Percentiles rank a stretch among this genome's conserved stretches.
Conservation (phyloP, 805 yeast genomes). For the Maudiozyma turicensis region DNA sequence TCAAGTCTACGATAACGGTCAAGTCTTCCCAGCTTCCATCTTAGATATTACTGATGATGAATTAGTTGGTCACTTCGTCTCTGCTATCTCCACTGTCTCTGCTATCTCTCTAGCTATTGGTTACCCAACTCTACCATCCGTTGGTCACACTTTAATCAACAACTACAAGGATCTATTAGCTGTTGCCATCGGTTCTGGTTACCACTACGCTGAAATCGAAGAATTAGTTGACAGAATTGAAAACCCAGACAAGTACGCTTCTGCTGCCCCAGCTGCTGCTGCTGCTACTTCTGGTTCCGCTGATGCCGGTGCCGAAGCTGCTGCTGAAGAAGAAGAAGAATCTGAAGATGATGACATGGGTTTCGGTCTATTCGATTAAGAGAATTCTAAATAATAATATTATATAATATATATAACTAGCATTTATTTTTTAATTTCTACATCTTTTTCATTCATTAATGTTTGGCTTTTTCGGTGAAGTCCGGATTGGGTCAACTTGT, state of each 20-base stretch:
- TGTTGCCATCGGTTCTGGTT: slow-evolving; percentile 95
- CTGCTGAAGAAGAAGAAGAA: slow-evolving; percentile 57
- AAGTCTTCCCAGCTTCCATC: slow-evolving; percentile 92
- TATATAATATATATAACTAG: not conserved
- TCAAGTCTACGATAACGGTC: slow-evolving; percentile 98
- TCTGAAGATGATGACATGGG: slow-evolving; percentile 81
- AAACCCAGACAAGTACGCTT: slow-evolving; percentile 99
- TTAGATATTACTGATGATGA: slow-evolving; percentile 98
- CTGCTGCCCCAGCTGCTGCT: slow-evolving; percentile 97
- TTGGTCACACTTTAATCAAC: slow-evolving; percentile 97
- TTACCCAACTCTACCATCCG: slow-evolving; percentile 99
- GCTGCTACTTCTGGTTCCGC: slow-evolving; percentile 49
- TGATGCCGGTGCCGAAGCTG: slow-evolving; percentile 64
- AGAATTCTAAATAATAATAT: slow-evolving; percentile 4
- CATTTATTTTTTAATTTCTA: not conserved
- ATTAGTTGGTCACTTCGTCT: slow-evolving; percentile 81
- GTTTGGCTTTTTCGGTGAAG: not conserved
- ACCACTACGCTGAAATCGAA: slow-evolving; percentile 98
- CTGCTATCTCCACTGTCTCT: slow-evolving; percentile 91
- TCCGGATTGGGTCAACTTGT: too few species aligned
- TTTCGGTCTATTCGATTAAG: slow-evolving; percentile 96
- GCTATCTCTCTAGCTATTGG: slow-evolving; percentile 94
- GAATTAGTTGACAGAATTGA: slow-evolving; percentile 98
- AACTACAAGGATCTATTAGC: slow-evolving; percentile 98
- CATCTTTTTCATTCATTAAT: not conserved